Base-by-base conservation (phyloP, 139 green algal species). In the Eudorina sp. region DNA sequence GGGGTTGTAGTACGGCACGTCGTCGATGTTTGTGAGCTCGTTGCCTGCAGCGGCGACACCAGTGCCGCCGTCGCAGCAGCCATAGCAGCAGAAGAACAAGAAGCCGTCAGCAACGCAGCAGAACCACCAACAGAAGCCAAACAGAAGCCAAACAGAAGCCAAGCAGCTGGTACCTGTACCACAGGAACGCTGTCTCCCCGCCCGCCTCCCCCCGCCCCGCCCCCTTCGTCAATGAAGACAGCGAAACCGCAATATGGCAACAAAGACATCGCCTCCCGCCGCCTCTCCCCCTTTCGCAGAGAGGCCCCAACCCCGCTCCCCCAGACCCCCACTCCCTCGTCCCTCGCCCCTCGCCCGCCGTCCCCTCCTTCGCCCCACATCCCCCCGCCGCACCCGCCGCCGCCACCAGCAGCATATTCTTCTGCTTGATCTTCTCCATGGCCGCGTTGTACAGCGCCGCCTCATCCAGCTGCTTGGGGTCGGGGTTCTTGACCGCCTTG, bases 371-470 rank as follows among this genome's bases (percentile, higher is more conserved):
- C n/a, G n/a, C 72, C 7, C 41, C 29, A 38, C 41, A 40, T 1
- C 31, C 38, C 1, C 73, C 6, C 31, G 25, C n/a, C 36, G 0
- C 62, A 77, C 81, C 81, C 4, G 81, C 81, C 18, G 81, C 81
- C 21, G 81, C 81, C 45, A 87, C 62, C 4, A 87, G 23, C 18
- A 87, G 60, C 62, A 78, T 78, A 62, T 46, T 48, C 29, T 53
- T 66, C 7, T 46, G 3, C 18, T 21, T 34, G n/a, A 87, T 29
- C 2, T 38, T 55, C 5, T 68, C n/a, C 16, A 87, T 14, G 2
- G 81, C 60, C 0, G 19, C 18, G 8, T 36, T 45, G 25, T 86
- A 86, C 6, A 62, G 40, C 3, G 27, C n/a, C 5, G 38, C 58
- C 38, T 85, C 78, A 14, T 74, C 41, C n/a, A 13, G 13, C 34